These are phyloP conservation scores for Beta macrorhiza DNA, from an alignment of 179 eudicot species.

Conservation along the genomic window DNA sequence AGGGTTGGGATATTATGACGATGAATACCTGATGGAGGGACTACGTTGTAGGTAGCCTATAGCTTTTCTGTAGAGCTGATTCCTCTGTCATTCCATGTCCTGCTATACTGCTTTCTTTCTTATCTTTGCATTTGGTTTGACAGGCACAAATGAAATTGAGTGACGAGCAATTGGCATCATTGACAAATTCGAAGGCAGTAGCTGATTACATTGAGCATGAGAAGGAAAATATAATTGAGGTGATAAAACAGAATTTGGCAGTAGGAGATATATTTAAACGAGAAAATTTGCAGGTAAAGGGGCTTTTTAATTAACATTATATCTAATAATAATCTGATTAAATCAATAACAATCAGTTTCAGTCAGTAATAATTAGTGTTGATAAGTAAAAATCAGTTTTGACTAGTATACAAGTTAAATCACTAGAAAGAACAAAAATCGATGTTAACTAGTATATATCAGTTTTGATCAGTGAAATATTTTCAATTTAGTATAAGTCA, in stretches of 20 bases:
- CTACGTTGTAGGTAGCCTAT: background rate
- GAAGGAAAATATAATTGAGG: constrained; percentile 58
- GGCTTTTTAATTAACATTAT: no score
- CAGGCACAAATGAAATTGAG: constrained; percentile 76
- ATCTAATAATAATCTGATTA: no score
- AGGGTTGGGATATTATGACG: no score
- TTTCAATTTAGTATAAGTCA: no score
- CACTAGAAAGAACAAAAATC: no score
- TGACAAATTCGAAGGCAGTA: constrained; percentile 74
- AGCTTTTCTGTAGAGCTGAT: background rate
- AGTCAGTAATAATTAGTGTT: no score
- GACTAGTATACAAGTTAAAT: no score
- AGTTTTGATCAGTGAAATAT: no score
- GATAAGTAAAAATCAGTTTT: no score
- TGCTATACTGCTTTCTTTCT: constrained; percentile 1
- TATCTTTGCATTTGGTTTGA: constrained; percentile 8
- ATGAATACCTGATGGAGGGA: no score
- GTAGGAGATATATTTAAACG: constrained; percentile 90
- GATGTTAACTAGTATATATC: no score
- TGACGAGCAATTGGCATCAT: constrained; percentile 74
- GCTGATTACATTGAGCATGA: constrained; percentile 66
- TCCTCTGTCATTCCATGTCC: constrained; percentile 1
- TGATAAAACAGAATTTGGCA: constrained; percentile 86
- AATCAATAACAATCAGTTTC: no score
- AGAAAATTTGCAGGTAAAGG: constrained; percentile 70